phyloP scores from a whole-genome alignment of 768 basidiomycete species.

The Tylopilus felleus region DNA sequence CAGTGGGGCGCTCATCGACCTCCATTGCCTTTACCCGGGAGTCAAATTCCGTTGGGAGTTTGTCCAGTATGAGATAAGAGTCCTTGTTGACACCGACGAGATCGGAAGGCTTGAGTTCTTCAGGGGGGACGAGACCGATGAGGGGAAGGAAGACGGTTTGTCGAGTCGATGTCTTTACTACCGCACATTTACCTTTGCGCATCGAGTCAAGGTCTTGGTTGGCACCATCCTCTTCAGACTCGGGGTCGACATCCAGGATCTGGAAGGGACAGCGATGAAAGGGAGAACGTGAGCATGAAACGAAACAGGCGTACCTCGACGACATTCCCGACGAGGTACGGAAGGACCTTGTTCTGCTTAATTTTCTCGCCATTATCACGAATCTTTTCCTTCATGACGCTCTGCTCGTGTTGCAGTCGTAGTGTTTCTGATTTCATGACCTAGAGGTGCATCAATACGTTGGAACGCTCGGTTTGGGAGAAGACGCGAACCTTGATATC shows the following conservation, averaged over 20 bases:
- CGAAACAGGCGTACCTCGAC: conserved; percentile 65
- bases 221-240: conserved; percentile 92
- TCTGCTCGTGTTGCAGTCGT: conserved; percentile 90
- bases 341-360: conserved; percentile 98
- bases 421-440: conserved; percentile 96
- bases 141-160: conserved; percentile 98
- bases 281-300: background rate
- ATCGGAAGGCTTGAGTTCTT: conserved; percentile 85
- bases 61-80: conserved; percentile 95
- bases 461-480: background rate
- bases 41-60: conserved; percentile 94
- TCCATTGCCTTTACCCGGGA: conserved; percentile 99
- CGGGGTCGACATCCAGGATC: conserved; percentile 94
- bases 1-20: conserved; percentile 96
- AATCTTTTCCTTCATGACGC: conserved; percentile 97
- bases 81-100: conserved; percentile 99
- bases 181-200: conserved; percentile 96
- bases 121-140: conserved; percentile 94
- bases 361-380: conserved; percentile 97
- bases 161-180: conserved; percentile 97
- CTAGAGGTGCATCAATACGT: conserved; percentile 37
- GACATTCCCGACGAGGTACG: conserved; percentile 96
- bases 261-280: conserved; percentile 31
- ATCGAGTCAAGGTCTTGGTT: conserved; percentile 93
- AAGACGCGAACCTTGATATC: conserved; percentile 75